Percentiles rank a stretch among this genome's conserved stretches.
phyloP scores from a whole-genome alignment of 2,329 filamentous ascomycete genomes.

The Ascochyta rabiei region DNA sequence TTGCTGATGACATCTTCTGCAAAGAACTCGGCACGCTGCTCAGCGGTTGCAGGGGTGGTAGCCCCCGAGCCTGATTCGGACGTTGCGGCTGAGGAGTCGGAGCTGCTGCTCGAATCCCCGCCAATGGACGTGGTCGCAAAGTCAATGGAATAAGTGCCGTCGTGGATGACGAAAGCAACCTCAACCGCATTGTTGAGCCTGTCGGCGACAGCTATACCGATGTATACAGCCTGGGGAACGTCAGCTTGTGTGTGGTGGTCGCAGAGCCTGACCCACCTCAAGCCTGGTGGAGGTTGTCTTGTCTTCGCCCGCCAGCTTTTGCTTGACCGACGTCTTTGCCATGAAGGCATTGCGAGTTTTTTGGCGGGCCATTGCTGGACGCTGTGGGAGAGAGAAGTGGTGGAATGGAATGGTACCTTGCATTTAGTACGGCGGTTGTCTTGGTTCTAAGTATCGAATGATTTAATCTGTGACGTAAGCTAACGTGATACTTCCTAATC shows the following conservation, averaged over 20 bases:
- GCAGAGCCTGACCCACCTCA: constrained; percentile 17
- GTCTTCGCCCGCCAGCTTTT: constrained; percentile 24
- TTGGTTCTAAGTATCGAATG: constrained; percentile 4
- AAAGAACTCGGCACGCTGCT: constrained; percentile 42
- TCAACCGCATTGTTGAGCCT: constrained; percentile 60
- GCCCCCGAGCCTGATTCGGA: constrained; percentile 16
- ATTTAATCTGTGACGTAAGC: constrained; percentile 12
- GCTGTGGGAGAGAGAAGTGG: background rate
- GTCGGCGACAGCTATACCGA: constrained; percentile 66
- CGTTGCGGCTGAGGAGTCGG: constrained; percentile 7
- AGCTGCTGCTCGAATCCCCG: background rate
- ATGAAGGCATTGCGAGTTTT: constrained; percentile 35
- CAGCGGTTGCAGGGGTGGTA: constrained; percentile 21
- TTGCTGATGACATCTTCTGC: constrained; percentile 65
- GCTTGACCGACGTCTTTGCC: constrained; percentile 31
- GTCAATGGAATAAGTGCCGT: constrained; percentile 76
- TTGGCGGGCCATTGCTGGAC: constrained; percentile 26
- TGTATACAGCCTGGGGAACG: constrained; percentile 54
- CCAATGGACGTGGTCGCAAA: constrained; percentile 59
- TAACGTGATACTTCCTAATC: constrained; percentile 14
- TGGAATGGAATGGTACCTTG: background rate
- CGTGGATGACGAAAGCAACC: constrained; percentile 67
- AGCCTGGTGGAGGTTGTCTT: constrained; percentile 20
- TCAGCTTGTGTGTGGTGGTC: background rate
- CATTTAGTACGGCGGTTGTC: constrained; percentile 4